Base-by-base conservation (phyloP, 2,329 filamentous ascomycete species). In the Botrytis squamosa region DNA sequence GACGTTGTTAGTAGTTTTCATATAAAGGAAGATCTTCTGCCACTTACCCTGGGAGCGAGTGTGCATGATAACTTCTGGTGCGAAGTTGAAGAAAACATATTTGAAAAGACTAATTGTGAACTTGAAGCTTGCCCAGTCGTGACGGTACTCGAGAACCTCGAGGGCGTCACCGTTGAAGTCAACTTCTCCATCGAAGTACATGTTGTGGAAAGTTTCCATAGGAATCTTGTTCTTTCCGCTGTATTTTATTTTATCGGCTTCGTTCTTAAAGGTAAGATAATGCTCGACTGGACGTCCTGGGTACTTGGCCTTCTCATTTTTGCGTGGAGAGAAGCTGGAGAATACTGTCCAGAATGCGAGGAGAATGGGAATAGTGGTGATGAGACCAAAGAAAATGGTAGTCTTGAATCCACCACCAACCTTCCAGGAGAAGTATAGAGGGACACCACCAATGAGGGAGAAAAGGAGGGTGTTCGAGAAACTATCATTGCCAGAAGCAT, bases 81-180 rank as follows among this genome's bases (percentile, higher is more conserved):
- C 90, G 86, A 97, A 93, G 82, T 90, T 91, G 75, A 93, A 91
- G 79, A 98, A 85, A 85, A 98, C 95, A 85, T 91, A 95, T 86
- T 92, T 93, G 88, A 95, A 94, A 78, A 98, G 86, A 80, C 90
- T 88, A 80, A 92, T 84, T 76, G 95, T 98, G 85, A 98, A 97
- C 81, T 90, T 89, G 87, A 97, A 98, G 86, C 89, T 96, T 78
- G 94, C 93, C 96, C 96, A 98, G 84, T 99, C 96, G 82, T 98
- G 95, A 81, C 96, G 89, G 86, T 96, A 96, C 85, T 98, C 96
- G 84, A 98, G 85, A 66, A 93, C 87, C 81, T 98, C 95, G 76
- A 98, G 88, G 80, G 88, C 89, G 84, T 98, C 96, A 74, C 94
- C 95, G 83, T 97, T 98, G 88, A 98, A 95, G 79, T 97, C 94